Base-by-base conservation (phyloP, 257 asterid genomes). In the Voacanga thouarsii region DNA sequence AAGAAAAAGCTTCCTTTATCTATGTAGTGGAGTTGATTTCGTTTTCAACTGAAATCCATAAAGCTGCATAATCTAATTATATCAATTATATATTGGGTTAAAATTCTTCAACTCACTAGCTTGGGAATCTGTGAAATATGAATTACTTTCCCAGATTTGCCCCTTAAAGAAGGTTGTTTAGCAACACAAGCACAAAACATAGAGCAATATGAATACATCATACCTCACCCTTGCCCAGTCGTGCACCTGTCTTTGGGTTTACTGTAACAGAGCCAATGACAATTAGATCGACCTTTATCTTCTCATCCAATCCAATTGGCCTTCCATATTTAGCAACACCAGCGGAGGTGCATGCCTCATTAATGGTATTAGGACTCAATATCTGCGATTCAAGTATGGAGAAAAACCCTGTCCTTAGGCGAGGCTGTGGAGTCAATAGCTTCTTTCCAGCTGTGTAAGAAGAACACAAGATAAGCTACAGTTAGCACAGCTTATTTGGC, bases 141-240 rank as follows among this genome's bases (percentile, higher is more conserved):
- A 44, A 19, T 19, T 43, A 43, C 30, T 68, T n/a, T 44, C 8
- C 6, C 53, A 15, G 75, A 43, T 24, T 18, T 24, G 6, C 60
- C 24, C 45, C 24, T 3, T 72, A 50, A 12, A 18, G 16, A 1
- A 69, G 74, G 1, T 28, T 37, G 26, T 26, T 50, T 50, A 15
- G 15, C 6, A 50, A 16, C 61, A 71, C 3, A 30, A 43, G 26
- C 43, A 72, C 16, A 68, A 9, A 61, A 7, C 1, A 51, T 10
- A 41, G 51, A 68, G 18, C 8, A 68, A 41, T 12, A 3, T 12
- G 30, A 67, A 44, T 68, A 3, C 8, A 21, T 49, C 75, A 81
- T 80, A 92, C 97, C 96, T 94, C 98, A 72, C 96, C 98, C 95
- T 94, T 94, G 84, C 98, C 98, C 78, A 94, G 98, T 75, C 98